Conservation (phyloP, 345 rosid species). For the Eutrema japonicum region DNA sequence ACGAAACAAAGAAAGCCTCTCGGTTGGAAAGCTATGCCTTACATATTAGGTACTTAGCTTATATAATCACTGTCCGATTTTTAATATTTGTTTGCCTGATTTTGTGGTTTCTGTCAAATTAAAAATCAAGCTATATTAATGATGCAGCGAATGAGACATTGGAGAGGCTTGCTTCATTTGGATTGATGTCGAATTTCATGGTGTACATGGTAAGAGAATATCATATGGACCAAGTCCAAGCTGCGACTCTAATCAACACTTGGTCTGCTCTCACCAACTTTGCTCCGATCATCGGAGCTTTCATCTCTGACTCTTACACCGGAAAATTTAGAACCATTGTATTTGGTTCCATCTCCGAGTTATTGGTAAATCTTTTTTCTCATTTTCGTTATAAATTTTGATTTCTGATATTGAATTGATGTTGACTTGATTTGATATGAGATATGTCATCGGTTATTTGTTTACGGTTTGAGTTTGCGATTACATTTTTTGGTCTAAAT, state of each 20-base stretch:
- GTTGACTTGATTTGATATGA: neutral
- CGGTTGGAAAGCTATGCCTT: conserved; percentile 91
- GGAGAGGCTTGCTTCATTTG: conserved; percentile 73
- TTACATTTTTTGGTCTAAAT: neutral
- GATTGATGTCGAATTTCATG: conserved; percentile 61
- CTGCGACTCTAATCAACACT: conserved; percentile 58
- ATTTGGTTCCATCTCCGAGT: conserved; percentile 53
- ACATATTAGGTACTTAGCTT: conserved; percentile 56
- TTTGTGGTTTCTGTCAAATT: neutral
- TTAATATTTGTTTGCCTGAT: neutral
- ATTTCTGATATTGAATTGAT: neutral
- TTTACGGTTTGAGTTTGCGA: neutral
- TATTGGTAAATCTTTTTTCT: conserved; percentile 52
- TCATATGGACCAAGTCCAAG: conserved; percentile 63
- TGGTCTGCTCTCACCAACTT: conserved; percentile 73
- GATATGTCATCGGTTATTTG: neutral
- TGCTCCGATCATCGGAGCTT: conserved; percentile 71
- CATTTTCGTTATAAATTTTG: neutral
- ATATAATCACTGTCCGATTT: conserved; percentile 1
- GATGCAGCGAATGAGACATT: conserved; percentile 70
- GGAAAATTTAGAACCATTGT: conserved; percentile 62
- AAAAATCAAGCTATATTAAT: neutral
- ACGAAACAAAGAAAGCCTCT: conserved; percentile 47
- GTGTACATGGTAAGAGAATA: conserved; percentile 63
- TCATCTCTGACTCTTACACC: conserved; percentile 55